These are phyloP conservation scores for Plenodomus tracheiphilus DNA, from an alignment of 2,329 filamentous ascomycete species.

Conservation along the genomic window DNA sequence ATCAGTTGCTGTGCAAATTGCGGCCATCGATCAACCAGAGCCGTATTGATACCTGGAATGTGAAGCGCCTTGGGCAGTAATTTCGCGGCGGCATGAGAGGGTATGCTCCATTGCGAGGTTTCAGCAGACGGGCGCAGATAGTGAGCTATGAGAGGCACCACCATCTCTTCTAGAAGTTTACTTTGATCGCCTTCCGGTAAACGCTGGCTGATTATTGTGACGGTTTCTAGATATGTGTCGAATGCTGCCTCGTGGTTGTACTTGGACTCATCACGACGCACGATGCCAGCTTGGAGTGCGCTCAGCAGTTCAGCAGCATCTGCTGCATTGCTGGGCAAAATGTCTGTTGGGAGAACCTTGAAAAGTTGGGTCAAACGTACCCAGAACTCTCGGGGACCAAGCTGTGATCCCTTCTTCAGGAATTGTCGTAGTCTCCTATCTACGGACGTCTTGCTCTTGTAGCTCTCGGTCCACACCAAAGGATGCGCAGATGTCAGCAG, in stretches of 20 bases:
- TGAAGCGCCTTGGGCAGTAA: constrained; percentile 49
- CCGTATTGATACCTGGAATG: constrained; percentile 49
- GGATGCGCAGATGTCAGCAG: constrained; percentile 67
- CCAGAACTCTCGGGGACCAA: constrained; percentile 76
- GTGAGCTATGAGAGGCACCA: constrained; percentile 58
- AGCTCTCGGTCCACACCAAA: constrained; percentile 72
- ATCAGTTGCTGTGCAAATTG: constrained; percentile 65
- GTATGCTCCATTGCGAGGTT: constrained; percentile 56
- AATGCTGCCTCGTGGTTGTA: constrained; percentile 71
- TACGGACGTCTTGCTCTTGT: constrained; percentile 60
- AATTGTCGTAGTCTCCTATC: constrained; percentile 68
- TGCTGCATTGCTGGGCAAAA: constrained; percentile 58
- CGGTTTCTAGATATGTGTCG: constrained; percentile 71
- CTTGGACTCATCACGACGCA: constrained; percentile 72
- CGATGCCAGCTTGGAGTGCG: constrained; percentile 71
- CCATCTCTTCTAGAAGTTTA: constrained; percentile 51
- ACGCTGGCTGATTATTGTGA: constrained; percentile 51
- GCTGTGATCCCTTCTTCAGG: constrained; percentile 81
- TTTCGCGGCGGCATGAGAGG: constrained; percentile 40
- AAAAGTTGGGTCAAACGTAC: constrained; percentile 66
- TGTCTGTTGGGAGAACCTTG: constrained; percentile 55
- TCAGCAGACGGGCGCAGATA: constrained; percentile 55
- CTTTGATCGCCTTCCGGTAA: constrained; percentile 50
- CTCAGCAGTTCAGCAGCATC: constrained; percentile 65
- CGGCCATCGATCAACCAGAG: constrained; percentile 64